phyloP scores from a whole-genome alignment of 1,284 basidiomycete genomes.

The Sanghuangporus weigelae region DNA sequence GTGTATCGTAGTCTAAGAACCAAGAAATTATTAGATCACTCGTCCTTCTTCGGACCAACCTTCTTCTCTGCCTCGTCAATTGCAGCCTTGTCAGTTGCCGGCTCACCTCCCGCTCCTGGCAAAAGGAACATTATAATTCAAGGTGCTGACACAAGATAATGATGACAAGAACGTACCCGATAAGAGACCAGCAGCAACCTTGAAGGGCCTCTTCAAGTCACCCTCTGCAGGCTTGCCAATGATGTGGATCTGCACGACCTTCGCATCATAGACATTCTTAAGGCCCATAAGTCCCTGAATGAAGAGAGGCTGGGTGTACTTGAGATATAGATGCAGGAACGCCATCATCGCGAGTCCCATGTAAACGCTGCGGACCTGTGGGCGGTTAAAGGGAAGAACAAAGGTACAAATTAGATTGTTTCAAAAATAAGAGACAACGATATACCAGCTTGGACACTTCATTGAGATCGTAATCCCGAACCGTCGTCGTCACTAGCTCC shows the following conservation, averaged over 20 bases:
- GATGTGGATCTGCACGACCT: conserved; percentile 75
- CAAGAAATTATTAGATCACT: conserved; percentile 34
- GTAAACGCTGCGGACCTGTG: conserved; percentile 65
- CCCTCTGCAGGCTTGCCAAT: conserved; percentile 76
- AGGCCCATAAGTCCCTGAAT: conserved; percentile 88
- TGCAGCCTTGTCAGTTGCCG: conserved; percentile 80
- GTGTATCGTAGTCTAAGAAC: background rate
- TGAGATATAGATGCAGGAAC: conserved; percentile 84
- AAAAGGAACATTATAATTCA: conserved; percentile 2
- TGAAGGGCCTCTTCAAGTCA: conserved; percentile 91
- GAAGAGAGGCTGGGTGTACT: conserved; percentile 90
- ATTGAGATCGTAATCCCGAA: conserved; percentile 88
- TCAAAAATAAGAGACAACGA: conserved; percentile 26
- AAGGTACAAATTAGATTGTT: background rate
- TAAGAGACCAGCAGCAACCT: conserved; percentile 62
- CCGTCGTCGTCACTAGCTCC: conserved; percentile 86
- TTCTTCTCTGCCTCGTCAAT: conserved; percentile 87
- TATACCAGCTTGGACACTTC: conserved; percentile 82
- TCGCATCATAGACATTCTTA: conserved; percentile 83
- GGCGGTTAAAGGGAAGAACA: background rate
- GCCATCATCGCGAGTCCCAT: conserved; percentile 84
- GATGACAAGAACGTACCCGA: conserved; percentile 43
- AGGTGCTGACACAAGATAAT: background rate
- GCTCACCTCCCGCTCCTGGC: conserved; percentile 41
- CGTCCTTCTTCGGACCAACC: conserved; percentile 73